phyloP scores from a whole-genome alignment of 2,329 filamentous ascomycete species.

The Aspergillus melleus region DNA sequence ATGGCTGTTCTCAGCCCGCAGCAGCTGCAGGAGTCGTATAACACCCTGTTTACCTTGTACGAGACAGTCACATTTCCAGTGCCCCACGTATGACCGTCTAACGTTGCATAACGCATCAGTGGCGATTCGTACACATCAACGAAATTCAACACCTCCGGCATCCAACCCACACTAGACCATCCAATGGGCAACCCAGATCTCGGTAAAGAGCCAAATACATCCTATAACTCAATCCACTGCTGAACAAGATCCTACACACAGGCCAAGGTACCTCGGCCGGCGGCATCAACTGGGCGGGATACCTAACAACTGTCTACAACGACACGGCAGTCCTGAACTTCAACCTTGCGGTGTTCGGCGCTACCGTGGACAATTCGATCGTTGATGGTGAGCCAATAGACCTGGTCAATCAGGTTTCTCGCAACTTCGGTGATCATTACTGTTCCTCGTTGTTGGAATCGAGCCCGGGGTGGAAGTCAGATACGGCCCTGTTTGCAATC shows the following conservation, averaged over 20 bases:
- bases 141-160: constrained; percentile 2
- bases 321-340: constrained; percentile 3
- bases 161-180: neutral
- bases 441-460: neutral
- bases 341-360: constrained; percentile 9
- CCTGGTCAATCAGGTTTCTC: constrained; percentile 3
- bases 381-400: neutral
- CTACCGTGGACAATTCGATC: constrained; percentile 6
- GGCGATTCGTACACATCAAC: constrained; percentile 10
- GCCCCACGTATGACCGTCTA: neutral
- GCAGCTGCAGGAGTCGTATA: neutral
- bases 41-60: neutral
- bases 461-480: neutral
- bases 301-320: constrained; percentile 6
- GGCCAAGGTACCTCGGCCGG: constrained; percentile 6
- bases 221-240: too few relatives aligned
- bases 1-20: neutral
- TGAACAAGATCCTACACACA: neutral
- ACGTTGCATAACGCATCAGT: neutral
- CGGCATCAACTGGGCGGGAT: constrained; percentile 10
- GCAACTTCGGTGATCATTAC: neutral
- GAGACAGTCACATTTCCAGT: neutral
- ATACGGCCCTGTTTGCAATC: neutral
- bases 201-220: neutral
- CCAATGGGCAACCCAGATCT: constrained; percentile 6